These are phyloP conservation scores for Lanmaoa pseudosensibilis DNA, from an alignment of 768 basidiomycete species.

Conservation along the genomic window DNA sequence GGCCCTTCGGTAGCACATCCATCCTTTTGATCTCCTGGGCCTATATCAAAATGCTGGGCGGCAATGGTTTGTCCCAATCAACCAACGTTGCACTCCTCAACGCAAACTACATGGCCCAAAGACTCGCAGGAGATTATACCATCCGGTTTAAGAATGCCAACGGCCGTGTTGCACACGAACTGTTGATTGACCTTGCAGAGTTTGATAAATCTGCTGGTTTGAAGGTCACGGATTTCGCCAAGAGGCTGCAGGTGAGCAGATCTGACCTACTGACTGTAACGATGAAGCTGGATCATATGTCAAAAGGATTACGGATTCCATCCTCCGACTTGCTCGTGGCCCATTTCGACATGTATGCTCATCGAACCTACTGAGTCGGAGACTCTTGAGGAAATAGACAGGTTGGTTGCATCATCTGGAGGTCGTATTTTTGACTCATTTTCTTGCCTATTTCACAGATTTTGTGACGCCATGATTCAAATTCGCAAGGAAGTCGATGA, in stretches of 20 bases:
- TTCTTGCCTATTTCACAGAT: slow-evolving; percentile 44
- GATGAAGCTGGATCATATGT: background rate
- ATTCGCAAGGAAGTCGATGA: slow-evolving; percentile 92
- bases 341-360: slow-evolving; percentile 94
- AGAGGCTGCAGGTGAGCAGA: slow-evolving; percentile 77
- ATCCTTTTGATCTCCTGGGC: slow-evolving; percentile 98
- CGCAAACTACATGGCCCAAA: slow-evolving; percentile 96
- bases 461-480: slow-evolving; percentile 98
- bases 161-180: slow-evolving; percentile 91
- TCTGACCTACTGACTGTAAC: background rate
- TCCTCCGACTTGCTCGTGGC: slow-evolving; percentile 98
- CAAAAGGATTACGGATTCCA: slow-evolving; percentile 87
- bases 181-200: slow-evolving; percentile 92
- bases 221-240: slow-evolving; percentile 96
- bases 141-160: slow-evolving; percentile 89
- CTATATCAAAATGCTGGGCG: slow-evolving; percentile 99
- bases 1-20: slow-evolving; percentile 92
- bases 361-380: slow-evolving; percentile 99
- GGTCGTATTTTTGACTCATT: background rate
- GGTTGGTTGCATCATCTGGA: slow-evolving; percentile 39
- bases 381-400: slow-evolving; percentile 88
- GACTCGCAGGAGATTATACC: slow-evolving; percentile 81
- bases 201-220: slow-evolving; percentile 88
- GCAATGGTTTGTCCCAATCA: slow-evolving; percentile 80
- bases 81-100: slow-evolving; percentile 88